Conservation (phyloP, 495 filamentous ascomycete species). For the Talaromyces stipitatus region DNA sequence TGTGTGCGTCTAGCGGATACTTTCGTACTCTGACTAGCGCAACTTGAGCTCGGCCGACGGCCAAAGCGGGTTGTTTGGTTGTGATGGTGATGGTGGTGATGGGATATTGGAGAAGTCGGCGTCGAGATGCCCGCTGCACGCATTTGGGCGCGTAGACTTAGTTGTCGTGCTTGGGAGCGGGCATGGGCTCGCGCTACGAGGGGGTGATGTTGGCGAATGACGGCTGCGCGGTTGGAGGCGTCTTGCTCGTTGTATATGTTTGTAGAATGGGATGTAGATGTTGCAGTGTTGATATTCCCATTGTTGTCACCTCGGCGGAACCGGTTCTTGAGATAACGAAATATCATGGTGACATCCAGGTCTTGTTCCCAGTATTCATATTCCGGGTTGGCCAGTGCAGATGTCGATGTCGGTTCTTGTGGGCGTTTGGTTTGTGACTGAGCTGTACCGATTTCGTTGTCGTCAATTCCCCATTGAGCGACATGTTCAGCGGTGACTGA, state of each 20-base stretch:
- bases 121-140: slow-evolving; percentile 33
- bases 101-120: slow-evolving; percentile 32
- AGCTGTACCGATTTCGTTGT: slow-evolving; percentile 32
- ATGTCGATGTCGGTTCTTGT: slow-evolving; percentile 25
- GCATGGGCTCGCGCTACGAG: slow-evolving; percentile 55
- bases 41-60: slow-evolving; percentile 56
- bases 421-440: slow-evolving; percentile 8
- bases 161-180: slow-evolving; percentile 42
- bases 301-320: slow-evolving; percentile 46
- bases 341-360: slow-evolving; percentile 79
- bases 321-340: slow-evolving; percentile 71
- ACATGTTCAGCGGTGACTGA: slow-evolving; percentile 37
- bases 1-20: slow-evolving; percentile 45
- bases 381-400: slow-evolving; percentile 28
- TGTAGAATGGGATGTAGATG: slow-evolving; percentile 28
- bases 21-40: slow-evolving; percentile 73
- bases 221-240: slow-evolving; percentile 65
- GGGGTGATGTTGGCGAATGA: slow-evolving; percentile 80
- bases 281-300: slow-evolving; percentile 22
- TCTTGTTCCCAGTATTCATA: slow-evolving; percentile 85
- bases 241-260: slow-evolving; percentile 42
- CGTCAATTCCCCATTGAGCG: slow-evolving; percentile 63
- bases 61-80: slow-evolving; percentile 16
- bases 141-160: slow-evolving; percentile 34
- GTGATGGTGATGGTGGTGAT: slow-evolving; percentile 10